These are phyloP conservation scores for Nakazawaea ishiwadae DNA, from an alignment of 805 yeast species.

Conservation along the genomic window DNA sequence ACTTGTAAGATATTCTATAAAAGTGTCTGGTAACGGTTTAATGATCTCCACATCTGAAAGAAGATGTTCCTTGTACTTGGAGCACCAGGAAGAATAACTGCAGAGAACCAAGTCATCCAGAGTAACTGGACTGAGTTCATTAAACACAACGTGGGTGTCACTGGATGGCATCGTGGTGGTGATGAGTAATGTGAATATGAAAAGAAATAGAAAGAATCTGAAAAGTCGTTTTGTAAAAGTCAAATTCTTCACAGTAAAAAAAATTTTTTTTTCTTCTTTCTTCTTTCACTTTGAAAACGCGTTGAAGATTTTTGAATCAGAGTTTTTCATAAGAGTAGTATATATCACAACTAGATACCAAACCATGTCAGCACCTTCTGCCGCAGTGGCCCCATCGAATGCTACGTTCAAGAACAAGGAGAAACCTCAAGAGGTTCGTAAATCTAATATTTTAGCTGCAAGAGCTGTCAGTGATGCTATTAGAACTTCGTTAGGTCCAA, in stretches of 20 bases:
- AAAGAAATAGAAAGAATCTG: no score
- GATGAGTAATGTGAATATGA: no score
- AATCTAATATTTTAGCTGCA: conserved; percentile 85
- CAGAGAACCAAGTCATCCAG: conserved; percentile 45
- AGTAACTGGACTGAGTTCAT: conserved; percentile 20
- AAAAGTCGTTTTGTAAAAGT: not conserved
- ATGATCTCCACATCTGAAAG: conserved; percentile 47
- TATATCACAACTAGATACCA: not conserved
- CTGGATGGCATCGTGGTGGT: conserved; percentile 1
- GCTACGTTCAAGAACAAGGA: conserved; percentile 91
- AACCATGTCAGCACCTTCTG: conserved; percentile 5
- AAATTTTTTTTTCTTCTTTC: not conserved
- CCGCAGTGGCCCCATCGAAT: conserved; percentile 49
- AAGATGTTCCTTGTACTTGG: conserved; percentile 38
- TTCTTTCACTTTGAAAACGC: no score
- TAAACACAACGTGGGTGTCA: conserved; percentile 2
- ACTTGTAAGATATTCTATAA: conserved; percentile 53
- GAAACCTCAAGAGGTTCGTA: conserved; percentile 92
- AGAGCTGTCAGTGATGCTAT: conserved; percentile 94
- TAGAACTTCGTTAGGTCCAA: conserved; percentile 94
- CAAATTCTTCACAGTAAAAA: not conserved
- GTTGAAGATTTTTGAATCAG: not conserved
- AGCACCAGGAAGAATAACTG: conserved; percentile 57
- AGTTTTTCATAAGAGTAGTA: not conserved
- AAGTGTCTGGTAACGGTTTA: conserved; percentile 52